A percentile compares a stretch with the other conserved stretches of the same genome.
Evolutionary conservation across 116 monocot genomes (phyloP).

Genomic region (Zostera marina): DNA sequence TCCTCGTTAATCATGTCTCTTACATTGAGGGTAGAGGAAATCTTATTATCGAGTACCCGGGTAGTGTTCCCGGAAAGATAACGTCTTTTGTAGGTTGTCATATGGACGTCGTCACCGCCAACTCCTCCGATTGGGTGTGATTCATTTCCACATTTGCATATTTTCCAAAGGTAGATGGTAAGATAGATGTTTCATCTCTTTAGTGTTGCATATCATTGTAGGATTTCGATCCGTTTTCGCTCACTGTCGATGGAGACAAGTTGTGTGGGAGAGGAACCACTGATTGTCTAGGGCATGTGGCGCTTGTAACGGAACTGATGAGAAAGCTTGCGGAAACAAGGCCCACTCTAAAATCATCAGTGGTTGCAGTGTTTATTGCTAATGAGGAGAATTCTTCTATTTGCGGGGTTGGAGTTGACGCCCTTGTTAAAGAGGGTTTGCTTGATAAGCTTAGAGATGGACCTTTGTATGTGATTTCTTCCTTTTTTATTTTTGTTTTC

Average conservation of each 20-base stretch:
- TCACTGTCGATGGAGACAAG: slow-evolving; percentile 74
- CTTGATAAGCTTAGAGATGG: slow-evolving; percentile 75
- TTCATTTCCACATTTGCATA: neutral
- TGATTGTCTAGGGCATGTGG: slow-evolving; percentile 84
- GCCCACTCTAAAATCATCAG: slow-evolving; percentile 49
- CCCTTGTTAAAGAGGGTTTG: slow-evolving; percentile 63
- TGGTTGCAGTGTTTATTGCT: slow-evolving; percentile 83
- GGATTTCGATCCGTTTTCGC: slow-evolving; percentile 88
- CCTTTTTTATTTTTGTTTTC: neutral
- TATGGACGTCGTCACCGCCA: slow-evolving; percentile 88
- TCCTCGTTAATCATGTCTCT: slow-evolving; percentile 45
- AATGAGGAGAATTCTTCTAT: slow-evolving; percentile 89
- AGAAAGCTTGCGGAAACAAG: slow-evolving; percentile 42
- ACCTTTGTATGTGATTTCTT: slow-evolving; percentile 47
- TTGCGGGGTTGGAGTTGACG: slow-evolving; percentile 68
- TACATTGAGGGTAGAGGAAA: slow-evolving; percentile 62
- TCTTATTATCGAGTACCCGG: slow-evolving; percentile 84
- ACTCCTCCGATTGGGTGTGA: slow-evolving; percentile 50
- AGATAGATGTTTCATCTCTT: neutral
- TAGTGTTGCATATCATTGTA: slow-evolving; percentile 5
- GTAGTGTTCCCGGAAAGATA: slow-evolving; percentile 30
- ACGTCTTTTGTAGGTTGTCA: slow-evolving; percentile 82
- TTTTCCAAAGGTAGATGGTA: no score
- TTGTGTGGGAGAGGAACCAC: slow-evolving; percentile 80
- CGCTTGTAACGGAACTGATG: slow-evolving; percentile 88